These are phyloP conservation scores for Hyphodiscus sp. DNA, from an alignment of 2,329 filamentous ascomycete species.

Conservation along the genomic window DNA sequence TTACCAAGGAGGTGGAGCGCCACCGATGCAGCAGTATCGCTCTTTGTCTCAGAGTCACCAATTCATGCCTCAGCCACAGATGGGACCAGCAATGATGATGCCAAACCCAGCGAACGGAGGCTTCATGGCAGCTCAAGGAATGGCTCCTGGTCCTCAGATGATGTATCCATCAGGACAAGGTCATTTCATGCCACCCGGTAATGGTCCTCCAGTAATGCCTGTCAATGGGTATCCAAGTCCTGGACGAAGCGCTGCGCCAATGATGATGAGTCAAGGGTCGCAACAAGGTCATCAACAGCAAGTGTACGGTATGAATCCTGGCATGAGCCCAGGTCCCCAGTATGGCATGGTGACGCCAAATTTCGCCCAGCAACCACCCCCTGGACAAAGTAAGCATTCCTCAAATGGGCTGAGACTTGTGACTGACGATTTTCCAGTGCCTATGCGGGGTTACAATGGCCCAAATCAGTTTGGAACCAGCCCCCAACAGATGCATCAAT, in stretches of 20 bases:
- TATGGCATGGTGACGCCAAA: slow-evolving; percentile 41
- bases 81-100: slow-evolving; percentile 79
- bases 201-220: slow-evolving; percentile 51
- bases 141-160: slow-evolving; percentile 68
- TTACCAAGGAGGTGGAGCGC: slow-evolving; percentile 51
- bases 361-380: slow-evolving; percentile 63
- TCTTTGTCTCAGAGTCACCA: slow-evolving; percentile 67
- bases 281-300: slow-evolving; percentile 72
- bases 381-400: slow-evolving; percentile 60
- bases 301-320: slow-evolving; percentile 68
- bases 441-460: slow-evolving; percentile 53
- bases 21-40: slow-evolving; percentile 65
- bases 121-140: slow-evolving; percentile 69
- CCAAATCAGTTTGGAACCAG: slow-evolving; percentile 59
- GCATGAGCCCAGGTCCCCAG: slow-evolving; percentile 62
- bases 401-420: slow-evolving; percentile 11
- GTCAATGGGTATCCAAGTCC: slow-evolving; percentile 84
- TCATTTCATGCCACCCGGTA: slow-evolving; percentile 57
- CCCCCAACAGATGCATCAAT: slow-evolving; percentile 55
- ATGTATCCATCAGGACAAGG: slow-evolving; percentile 67
- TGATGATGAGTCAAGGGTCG: slow-evolving; percentile 93
- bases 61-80: slow-evolving; percentile 64
- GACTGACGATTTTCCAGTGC: slow-evolving; percentile 38
- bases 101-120: slow-evolving; percentile 57
- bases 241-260: slow-evolving; percentile 67